These are phyloP conservation scores for Talaromyces sp. DNA, from an alignment of 2,329 filamentous ascomycete genomes.

Conservation along the genomic window DNA sequence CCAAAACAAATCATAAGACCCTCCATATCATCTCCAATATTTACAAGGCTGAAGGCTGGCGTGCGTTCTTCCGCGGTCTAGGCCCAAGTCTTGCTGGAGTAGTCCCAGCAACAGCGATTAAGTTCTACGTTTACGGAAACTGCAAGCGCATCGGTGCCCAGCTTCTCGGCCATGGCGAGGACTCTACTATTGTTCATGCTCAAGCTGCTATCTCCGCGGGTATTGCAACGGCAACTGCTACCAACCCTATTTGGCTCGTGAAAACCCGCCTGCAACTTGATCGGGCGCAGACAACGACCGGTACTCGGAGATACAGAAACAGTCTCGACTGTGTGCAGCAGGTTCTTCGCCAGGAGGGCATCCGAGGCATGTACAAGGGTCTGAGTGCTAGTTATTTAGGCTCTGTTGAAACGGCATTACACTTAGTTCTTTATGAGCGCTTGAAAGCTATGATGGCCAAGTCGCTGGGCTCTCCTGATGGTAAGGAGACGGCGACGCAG, in stretches of 20 bases:
- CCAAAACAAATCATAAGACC: constrained; percentile 31
- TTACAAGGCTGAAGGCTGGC: constrained; percentile 42
- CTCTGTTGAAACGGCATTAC: constrained; percentile 39
- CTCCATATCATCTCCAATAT: constrained; percentile 40
- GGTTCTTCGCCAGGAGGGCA: constrained; percentile 81
- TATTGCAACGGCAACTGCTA: constrained; percentile 39
- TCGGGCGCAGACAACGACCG: constrained; percentile 33
- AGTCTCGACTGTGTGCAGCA: constrained; percentile 70
- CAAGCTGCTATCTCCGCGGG: constrained; percentile 40
- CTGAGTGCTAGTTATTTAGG: constrained; percentile 69
- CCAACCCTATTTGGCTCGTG: constrained; percentile 50
- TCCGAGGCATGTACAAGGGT: constrained; percentile 85
- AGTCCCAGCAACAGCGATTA: constrained; percentile 43
- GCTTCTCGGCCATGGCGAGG: constrained; percentile 30
- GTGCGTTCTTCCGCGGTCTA: constrained; percentile 40
- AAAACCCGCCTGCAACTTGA: constrained; percentile 70
- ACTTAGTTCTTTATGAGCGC: constrained; percentile 40
- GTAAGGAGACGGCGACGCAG: constrained; percentile 24
- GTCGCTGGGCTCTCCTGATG: constrained; percentile 23
- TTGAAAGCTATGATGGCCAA: constrained; percentile 32
- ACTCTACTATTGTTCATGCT: constrained; percentile 36
- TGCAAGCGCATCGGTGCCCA: constrained; percentile 39
- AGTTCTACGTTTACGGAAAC: constrained; percentile 44
- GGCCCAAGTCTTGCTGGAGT: constrained; percentile 44
- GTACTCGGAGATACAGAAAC: constrained; percentile 50